Evolutionary conservation across 257 asterid genomes (phyloP), one percentile per base, ranked within the genome.

Genomic region (Petunia secreta): DNA sequence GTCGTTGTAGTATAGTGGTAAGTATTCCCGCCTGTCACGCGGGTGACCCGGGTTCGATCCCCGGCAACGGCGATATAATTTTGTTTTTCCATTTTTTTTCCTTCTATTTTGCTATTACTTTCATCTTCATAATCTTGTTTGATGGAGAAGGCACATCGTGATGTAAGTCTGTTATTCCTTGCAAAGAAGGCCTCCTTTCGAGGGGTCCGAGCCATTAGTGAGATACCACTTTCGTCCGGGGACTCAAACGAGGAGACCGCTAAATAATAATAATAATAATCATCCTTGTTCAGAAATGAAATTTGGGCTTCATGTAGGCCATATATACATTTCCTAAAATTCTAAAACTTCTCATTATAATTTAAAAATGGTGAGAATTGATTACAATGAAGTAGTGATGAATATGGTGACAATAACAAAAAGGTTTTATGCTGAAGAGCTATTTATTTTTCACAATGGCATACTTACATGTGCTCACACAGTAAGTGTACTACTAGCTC

Each of bases 11-110:
- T 90, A 90, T 91, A 91, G 98, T 92, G 97, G 96, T 92, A n/a
- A 94, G 98, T 94, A 94, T 94, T 86, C 92, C 94, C 89, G 90
- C 97, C 96, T 94, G 98, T 92, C 97, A 91, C 94, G 93, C 97
- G 92, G 93, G 93, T 83, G 97, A 92, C 98, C 96, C 93, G 93
- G 96, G 96, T 92, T 94, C 96, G 96, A 92, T 92, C 98, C 94
- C 97, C 91, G 92, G 96, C 97, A 91, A 81, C 92, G 93, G 94
- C 97, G 92, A 1, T 50, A 50, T 0, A 8, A 7, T 50, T 50
- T 50, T 8, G 10, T 1, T 52, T 52, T 52, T 52, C 53, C 8
- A 8, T 5, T 48, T 48, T 48, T 6, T 4, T 2, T 9, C 10
- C 10, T 50, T 14, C 55, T 50, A 50, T 50, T 52, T 52, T 52